phyloP scores from a whole-genome alignment of 306 rosid species.

The Prunus armeniaca region DNA sequence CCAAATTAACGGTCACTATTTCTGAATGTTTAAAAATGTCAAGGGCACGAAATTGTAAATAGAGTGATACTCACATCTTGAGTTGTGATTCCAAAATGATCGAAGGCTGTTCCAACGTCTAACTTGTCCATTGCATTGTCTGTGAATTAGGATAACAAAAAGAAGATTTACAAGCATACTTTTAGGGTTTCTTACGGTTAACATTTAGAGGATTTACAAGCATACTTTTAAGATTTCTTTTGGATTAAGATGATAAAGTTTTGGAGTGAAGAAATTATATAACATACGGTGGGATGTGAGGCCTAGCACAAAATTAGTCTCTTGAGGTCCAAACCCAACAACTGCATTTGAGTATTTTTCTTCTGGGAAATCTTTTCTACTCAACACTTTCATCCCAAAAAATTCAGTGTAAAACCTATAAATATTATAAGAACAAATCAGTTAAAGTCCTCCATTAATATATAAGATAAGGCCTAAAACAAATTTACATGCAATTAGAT shows the following conservation, averaged over 20 bases:
- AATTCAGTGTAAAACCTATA: constrained; percentile 55
- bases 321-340: constrained; percentile 61
- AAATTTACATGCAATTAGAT: not conserved
- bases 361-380: constrained; percentile 53
- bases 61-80: constrained; percentile 9
- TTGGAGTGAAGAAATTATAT: not conserved
- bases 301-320: constrained; percentile 57
- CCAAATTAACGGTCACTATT: not conserved
- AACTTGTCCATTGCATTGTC: not conserved
- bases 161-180: too few relatives aligned
- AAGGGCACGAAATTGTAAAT: not conserved
- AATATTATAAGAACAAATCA: not conserved
- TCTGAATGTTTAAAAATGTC: not conserved
- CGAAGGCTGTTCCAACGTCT: constrained; percentile 67
- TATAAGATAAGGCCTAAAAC: not conserved
- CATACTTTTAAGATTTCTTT: not conserved
- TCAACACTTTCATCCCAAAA: constrained; percentile 59
- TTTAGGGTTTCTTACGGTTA: too few relatives aligned
- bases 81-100: constrained; percentile 61
- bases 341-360: constrained; percentile 60
- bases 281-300: constrained; percentile 49
- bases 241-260: not conserved
- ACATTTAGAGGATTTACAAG: not conserved
- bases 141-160: not conserved
- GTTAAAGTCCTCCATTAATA: not conserved